A percentile compares a stretch with the other conserved stretches of the same genome.
phyloP scores from a whole-genome alignment of 1,284 basidiomycete species.

The Jaminaea rosea region DNA sequence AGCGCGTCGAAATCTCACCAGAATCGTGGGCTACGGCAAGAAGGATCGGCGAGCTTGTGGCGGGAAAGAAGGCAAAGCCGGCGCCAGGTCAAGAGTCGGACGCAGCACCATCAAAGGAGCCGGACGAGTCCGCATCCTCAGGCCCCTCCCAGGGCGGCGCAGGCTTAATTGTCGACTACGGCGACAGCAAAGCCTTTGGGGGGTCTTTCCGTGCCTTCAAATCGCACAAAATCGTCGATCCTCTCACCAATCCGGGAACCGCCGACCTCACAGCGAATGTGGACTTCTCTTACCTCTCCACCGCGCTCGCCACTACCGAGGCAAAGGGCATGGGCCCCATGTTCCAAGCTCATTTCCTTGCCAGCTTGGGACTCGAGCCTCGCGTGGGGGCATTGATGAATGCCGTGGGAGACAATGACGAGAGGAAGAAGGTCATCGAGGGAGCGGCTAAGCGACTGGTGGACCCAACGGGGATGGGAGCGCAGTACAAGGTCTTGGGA shows the following conservation, averaged over 20 bases:
- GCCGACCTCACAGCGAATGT: slow-evolving; percentile 92
- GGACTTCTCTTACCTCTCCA: slow-evolving; percentile 79
- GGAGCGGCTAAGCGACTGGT: slow-evolving; percentile 53
- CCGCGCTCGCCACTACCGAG: slow-evolving; percentile 55
- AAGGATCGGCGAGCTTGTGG: slow-evolving; percentile 33
- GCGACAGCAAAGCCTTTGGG: slow-evolving; percentile 62
- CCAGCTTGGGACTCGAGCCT: slow-evolving; percentile 54
- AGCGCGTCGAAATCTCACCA: slow-evolving; percentile 39
- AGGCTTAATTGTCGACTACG: slow-evolving; percentile 84
- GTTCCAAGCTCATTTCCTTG: slow-evolving; percentile 62
- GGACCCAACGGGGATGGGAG: slow-evolving; percentile 54
- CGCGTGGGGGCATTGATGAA: slow-evolving; percentile 57
- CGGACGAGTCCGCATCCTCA: not conserved
- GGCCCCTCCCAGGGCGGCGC: slow-evolving; percentile 55
- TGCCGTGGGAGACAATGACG: slow-evolving; percentile 50
- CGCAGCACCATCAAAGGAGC: not conserved
- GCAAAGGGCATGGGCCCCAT: slow-evolving; percentile 57
- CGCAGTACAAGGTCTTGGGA: slow-evolving; percentile 55
- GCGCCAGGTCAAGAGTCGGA: not conserved
- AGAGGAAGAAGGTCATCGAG: slow-evolving; percentile 51
- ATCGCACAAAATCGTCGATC: slow-evolving; percentile 72
- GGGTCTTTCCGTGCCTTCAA: slow-evolving; percentile 85
- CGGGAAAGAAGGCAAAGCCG: slow-evolving; percentile 19
- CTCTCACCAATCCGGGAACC: slow-evolving; percentile 74
- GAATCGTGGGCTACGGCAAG: slow-evolving; percentile 38